phyloP scores from a whole-genome alignment of 2,329 filamentous ascomycete species.

The Alternaria sp. region DNA sequence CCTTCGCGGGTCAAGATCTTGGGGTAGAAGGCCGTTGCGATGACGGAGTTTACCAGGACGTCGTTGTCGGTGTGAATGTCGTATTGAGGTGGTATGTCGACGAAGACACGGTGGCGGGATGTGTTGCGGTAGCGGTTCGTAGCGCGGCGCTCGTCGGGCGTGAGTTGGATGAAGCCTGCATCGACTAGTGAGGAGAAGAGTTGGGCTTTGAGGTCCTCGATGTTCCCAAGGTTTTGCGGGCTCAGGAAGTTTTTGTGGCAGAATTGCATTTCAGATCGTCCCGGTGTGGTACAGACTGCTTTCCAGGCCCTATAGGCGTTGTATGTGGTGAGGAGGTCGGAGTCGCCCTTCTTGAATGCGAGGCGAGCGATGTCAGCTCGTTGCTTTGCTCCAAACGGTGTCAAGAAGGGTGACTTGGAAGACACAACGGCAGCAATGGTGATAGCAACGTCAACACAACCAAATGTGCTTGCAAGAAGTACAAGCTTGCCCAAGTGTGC shows the following conservation, averaged over 20 bases:
- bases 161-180: slow-evolving; percentile 80
- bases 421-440: slow-evolving; percentile 93
- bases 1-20: slow-evolving; percentile 85
- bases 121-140: slow-evolving; percentile 75
- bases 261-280: slow-evolving; percentile 82
- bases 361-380: slow-evolving; percentile 83
- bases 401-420: slow-evolving; percentile 92
- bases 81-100: slow-evolving; percentile 78
- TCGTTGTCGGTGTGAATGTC: slow-evolving; percentile 84
- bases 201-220: slow-evolving; percentile 95
- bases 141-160: slow-evolving; percentile 72
- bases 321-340: slow-evolving; percentile 90
- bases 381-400: slow-evolving; percentile 81
- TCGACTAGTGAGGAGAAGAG: slow-evolving; percentile 85
- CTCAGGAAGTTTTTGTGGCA: slow-evolving; percentile 95
- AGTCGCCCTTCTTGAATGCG: slow-evolving; percentile 84
- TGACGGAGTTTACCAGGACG: slow-evolving; percentile 77
- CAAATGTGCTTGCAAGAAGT: slow-evolving; percentile 84
- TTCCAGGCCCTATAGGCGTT: slow-evolving; percentile 94
- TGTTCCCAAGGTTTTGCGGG: slow-evolving; percentile 85
- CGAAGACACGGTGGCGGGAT: slow-evolving; percentile 76
- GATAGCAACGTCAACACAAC: slow-evolving; percentile 88
- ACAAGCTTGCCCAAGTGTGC: slow-evolving; percentile 95
- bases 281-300: slow-evolving; percentile 74
- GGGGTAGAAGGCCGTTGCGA: slow-evolving; percentile 95